Evolutionary conservation across 805 yeast genomes (phyloP).

Genomic region (Priceomyces fermenticarens): DNA sequence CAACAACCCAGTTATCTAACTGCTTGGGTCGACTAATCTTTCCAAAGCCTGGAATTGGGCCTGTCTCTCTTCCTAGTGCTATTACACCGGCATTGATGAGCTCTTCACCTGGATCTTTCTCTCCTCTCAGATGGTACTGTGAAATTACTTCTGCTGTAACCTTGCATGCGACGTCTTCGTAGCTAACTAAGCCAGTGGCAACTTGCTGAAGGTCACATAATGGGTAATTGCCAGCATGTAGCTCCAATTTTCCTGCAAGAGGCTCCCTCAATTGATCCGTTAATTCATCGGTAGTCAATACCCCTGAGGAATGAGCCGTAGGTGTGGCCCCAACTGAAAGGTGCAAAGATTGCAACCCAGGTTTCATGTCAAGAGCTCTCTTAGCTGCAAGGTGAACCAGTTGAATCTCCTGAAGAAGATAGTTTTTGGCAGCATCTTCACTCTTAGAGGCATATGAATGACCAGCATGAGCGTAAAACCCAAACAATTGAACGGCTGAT

Average conservation of each 20-base stretch:
- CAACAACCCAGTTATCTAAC: conserved; percentile 60
- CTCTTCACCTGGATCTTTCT: conserved; percentile 52
- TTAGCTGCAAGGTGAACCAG: conserved; percentile 55
- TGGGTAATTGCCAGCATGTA: conserved; percentile 81
- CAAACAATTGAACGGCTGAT: conserved; percentile 47
- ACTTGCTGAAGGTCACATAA: conserved; percentile 74
- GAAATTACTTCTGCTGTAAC: conserved; percentile 59
- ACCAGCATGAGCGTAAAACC: conserved; percentile 80
- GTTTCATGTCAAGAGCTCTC: conserved; percentile 31
- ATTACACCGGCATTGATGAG: conserved; percentile 72
- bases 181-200: conserved; percentile 58
- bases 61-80: conserved; percentile 62
- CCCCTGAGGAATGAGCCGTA: conserved; percentile 60
- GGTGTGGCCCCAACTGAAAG: conserved; percentile 84
- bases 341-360: conserved; percentile 32
- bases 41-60: conserved; percentile 63
- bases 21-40: conserved; percentile 35
- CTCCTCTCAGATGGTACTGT: conserved; percentile 54
- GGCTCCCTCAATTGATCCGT: conserved; percentile 14
- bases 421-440: conserved; percentile 44
- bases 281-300: conserved; percentile 19
- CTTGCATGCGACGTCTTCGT: conserved; percentile 63
- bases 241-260: conserved; percentile 48
- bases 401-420: conserved; percentile 53
- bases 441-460: conserved; percentile 58